Base-by-base conservation (phyloP, 2,329 filamentous ascomycete species). In the Fonsecaea nubica region DNA sequence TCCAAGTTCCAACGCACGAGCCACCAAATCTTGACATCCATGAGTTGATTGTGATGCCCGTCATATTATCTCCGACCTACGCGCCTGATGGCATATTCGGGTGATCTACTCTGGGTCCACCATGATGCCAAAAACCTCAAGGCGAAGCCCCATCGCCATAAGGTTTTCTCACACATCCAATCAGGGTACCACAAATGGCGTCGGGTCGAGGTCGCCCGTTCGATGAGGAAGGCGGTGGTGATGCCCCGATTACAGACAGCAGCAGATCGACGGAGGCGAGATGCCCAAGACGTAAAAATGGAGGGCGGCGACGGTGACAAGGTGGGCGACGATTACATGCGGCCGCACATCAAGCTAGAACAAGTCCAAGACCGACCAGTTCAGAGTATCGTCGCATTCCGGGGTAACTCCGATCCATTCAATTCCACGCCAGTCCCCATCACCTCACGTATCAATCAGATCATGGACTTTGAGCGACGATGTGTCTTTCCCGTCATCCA, bases 111-210 rank as follows among this genome's bases (percentile, higher is more conserved):
- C 7, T 61, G 58, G 58, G 45, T 61, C 30, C 18, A 61, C 32
- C 58, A 61, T 12, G 58, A 61, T 18, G 58, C 45, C 25, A 25
- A 61, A 40, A 61, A 30, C 15, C 58, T 30, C 36, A 35, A 61
- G 32, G 42, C 58, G 15, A n/a, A 7, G 32, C 58, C 58, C 15
- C 45, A 61, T 48, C 38, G 58, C 21, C 38, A 61, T 7, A 40
- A 35, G 45, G 58, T 61, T 12, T 61, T 61, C 58, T 52, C 58
- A 9, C 45, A 61, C 45, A 61, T 61, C 12, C 58, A 61, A 53
- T 45, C 58, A 35, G 36, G 45, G 6, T 61, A 61, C 45, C 58
- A 59, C 30, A 33, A 55, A 36, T 55, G 53, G 32, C 55, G 55
- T 2, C 55, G 55, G 12, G 21, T 58, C 35, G 55, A 58, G 36